A percentile compares a stretch with the other conserved stretches of the same genome.
These are phyloP conservation scores for Coniochaeta sp. DNA, from an alignment of 2,329 filamentous ascomycete genomes.

Conservation along the genomic window DNA sequence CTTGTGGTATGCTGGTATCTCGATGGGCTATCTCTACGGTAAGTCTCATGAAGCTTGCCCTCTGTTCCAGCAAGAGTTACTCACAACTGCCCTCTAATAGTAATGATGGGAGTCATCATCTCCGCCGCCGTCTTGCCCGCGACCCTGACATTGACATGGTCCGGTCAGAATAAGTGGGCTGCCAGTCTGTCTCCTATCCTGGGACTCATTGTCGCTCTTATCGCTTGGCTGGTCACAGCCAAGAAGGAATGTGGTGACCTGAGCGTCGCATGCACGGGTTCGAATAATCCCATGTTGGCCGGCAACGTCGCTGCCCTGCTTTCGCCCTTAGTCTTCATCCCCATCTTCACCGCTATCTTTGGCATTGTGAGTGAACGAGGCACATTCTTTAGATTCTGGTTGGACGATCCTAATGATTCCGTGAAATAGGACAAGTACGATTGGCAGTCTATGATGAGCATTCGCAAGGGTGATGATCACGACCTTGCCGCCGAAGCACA, in stretches of 20 bases:
- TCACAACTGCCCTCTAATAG: constrained; percentile 25
- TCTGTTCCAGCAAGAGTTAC: not conserved
- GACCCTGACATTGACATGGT: constrained; percentile 73
- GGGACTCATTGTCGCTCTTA: constrained; percentile 60
- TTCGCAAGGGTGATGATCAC: constrained; percentile 71
- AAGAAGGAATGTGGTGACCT: constrained; percentile 62
- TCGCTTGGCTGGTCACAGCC: constrained; percentile 72
- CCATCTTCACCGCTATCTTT: constrained; percentile 64
- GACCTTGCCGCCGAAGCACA: constrained; percentile 58
- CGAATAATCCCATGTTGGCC: constrained; percentile 82
- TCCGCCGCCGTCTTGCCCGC: constrained; percentile 78
- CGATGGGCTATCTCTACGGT: constrained; percentile 63
- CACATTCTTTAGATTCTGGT: too few species aligned
- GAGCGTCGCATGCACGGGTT: constrained; percentile 66
- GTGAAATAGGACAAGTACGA: constrained; percentile 63
- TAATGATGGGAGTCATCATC: constrained; percentile 90
- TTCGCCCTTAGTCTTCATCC: constrained; percentile 66
- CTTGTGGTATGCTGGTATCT: constrained; percentile 65
- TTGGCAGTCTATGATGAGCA: constrained; percentile 75
- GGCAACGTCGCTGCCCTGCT: constrained; percentile 80
- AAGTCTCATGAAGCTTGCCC: not conserved
- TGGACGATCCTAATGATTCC: not conserved
- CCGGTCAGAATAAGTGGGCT: constrained; percentile 68
- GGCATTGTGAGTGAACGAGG: constrained; percentile 21
- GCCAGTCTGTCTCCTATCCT: constrained; percentile 63